Conservation (phyloP, 1,139 yeast genomes). For the Hansenula anomala region DNA sequence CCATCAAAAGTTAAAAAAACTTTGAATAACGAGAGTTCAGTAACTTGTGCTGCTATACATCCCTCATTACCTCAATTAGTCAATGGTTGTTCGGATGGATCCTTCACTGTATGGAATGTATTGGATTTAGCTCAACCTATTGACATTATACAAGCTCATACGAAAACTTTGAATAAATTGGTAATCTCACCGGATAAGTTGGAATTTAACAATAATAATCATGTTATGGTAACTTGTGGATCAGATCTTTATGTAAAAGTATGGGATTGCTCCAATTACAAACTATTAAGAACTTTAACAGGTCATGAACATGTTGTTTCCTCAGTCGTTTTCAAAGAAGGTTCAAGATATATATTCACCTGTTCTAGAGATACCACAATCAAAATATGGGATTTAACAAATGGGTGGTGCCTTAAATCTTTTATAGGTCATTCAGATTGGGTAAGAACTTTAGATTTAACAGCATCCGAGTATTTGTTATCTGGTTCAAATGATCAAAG, state of each 20-base stretch:
- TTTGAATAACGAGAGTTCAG: slow-evolving; percentile 55
- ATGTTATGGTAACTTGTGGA: slow-evolving; percentile 58
- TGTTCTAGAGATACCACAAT: slow-evolving; percentile 76
- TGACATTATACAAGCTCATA: slow-evolving; percentile 68
- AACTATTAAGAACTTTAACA: slow-evolving; percentile 57
- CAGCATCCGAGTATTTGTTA: slow-evolving; percentile 50
- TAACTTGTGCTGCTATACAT: slow-evolving; percentile 66
- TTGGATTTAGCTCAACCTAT: slow-evolving; percentile 67
- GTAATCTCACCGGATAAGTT: slow-evolving; percentile 44
- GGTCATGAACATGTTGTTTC: slow-evolving; percentile 95
- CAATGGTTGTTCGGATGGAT: slow-evolving; percentile 73
- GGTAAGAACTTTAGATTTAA: slow-evolving; percentile 66
- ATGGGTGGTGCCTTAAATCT: slow-evolving; percentile 64
- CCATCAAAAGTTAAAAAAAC: slow-evolving; percentile 53
- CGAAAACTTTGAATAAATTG: slow-evolving; percentile 63
- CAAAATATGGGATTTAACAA: slow-evolving; percentile 69
- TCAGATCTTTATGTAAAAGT: slow-evolving; percentile 70
- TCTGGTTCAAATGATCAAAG: slow-evolving; percentile 85
- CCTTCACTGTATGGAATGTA: slow-evolving; percentile 68
- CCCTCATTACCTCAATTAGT: slow-evolving; percentile 64
- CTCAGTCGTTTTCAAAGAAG: slow-evolving; percentile 48
- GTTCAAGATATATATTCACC: slow-evolving; percentile 43
- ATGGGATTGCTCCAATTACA: slow-evolving; percentile 53
- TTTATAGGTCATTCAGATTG: slow-evolving; percentile 84
- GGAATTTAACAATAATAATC: slow-evolving; percentile 15